Conservation (phyloP, 2,329 filamentous ascomycete genomes). For the Phyllosticta ampelicida region DNA sequence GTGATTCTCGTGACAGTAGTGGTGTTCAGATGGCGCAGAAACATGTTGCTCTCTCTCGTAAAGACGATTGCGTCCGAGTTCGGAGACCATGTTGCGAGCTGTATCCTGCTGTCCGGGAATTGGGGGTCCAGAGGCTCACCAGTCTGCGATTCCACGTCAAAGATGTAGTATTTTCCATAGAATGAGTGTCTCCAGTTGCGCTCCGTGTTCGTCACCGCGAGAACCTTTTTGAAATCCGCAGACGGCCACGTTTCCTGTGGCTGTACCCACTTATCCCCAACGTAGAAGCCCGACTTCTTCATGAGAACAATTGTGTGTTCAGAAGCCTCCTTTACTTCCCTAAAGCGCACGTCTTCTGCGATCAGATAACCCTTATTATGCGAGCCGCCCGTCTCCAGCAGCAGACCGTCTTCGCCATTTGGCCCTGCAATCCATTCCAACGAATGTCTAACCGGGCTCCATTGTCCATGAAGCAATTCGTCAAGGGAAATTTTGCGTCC, state of each 20-base stretch:
- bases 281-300: constrained; percentile 53
- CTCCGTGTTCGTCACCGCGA: constrained; percentile 62
- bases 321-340: constrained; percentile 28
- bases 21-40: constrained; percentile 56
- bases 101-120: constrained; percentile 54
- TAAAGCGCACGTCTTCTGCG: constrained; percentile 70
- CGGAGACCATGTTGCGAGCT: constrained; percentile 85
- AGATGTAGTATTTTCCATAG: constrained; percentile 79
- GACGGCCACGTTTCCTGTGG: constrained; percentile 63
- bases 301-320: constrained; percentile 61
- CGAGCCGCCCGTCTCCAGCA: constrained; percentile 60
- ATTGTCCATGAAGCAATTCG: constrained; percentile 56
- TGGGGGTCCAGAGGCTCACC: constrained; percentile 67
- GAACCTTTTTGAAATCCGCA: constrained; percentile 71
- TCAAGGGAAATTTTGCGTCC: constrained; percentile 65
- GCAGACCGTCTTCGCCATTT: constrained; percentile 67
- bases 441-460: constrained; percentile 51
- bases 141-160: constrained; percentile 72
- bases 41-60: constrained; percentile 84
- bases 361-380: constrained; percentile 55
- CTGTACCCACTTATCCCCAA: constrained; percentile 44
- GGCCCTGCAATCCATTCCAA: constrained; percentile 71
- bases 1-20: constrained; percentile 62
- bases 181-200: constrained; percentile 86
- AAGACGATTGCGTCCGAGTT: constrained; percentile 80